Evolutionary conservation across 148 eudicot genomes (phyloP).

Genomic region (Rhododendron vialii): DNA sequence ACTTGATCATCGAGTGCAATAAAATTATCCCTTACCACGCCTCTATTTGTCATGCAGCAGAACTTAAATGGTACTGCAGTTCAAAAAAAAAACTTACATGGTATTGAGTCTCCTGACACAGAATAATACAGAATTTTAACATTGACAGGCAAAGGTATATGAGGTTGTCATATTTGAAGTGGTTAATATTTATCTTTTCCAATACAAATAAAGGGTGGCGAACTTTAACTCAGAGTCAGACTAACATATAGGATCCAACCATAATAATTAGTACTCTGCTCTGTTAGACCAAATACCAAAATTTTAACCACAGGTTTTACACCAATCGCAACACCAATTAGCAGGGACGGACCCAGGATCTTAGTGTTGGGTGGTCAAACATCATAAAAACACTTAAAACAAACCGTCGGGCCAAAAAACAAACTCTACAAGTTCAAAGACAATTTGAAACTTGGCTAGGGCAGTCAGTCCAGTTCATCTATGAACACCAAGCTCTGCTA

Average conservation of each 20-base stretch:
- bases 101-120: background rate
- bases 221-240: background rate
- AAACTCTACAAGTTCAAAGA: background rate
- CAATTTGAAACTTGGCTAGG: background rate
- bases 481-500: background rate
- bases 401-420: background rate
- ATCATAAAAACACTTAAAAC: background rate
- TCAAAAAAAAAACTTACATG: background rate
- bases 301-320: background rate
- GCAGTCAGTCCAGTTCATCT: background rate
- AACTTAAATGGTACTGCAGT: background rate
- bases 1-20: background rate
- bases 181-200: background rate
- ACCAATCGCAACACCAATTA: background rate
- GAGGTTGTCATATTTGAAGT: background rate
- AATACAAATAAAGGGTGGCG: background rate
- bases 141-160: background rate
- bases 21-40: background rate
- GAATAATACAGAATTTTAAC: background rate
- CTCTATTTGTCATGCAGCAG: background rate
- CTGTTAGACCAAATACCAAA: background rate
- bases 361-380: background rate
- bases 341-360: background rate
- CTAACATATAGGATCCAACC: background rate
- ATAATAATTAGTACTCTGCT: background rate